Evolutionary conservation across 2,329 filamentous ascomycete species (phyloP).

Genomic region (Aspergillus carbonarius): DNA sequence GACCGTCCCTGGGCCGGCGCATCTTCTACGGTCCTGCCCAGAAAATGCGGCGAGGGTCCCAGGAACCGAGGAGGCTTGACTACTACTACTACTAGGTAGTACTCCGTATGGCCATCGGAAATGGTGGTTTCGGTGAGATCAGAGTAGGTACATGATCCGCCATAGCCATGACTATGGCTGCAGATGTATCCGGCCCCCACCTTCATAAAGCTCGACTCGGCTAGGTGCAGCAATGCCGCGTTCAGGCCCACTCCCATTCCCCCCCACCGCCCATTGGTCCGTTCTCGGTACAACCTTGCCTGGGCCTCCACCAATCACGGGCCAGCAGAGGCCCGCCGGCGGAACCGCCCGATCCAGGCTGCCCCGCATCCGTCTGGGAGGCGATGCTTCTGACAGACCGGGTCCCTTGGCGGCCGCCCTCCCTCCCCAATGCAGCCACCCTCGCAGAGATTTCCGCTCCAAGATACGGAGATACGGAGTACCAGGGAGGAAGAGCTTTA

Average conservation of each 20-base stretch:
- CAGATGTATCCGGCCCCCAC: not conserved
- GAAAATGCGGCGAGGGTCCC: too few species aligned
- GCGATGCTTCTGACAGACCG: not conserved
- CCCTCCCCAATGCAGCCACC: too few species aligned
- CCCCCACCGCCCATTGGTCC: not conserved
- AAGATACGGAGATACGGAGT: too few species aligned
- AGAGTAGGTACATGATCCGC: too few species aligned
- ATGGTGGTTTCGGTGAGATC: too few species aligned
- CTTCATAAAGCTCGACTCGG: not conserved
- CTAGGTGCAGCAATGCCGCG: not conserved
- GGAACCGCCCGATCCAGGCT: not conserved
- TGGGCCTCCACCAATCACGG: not conserved
- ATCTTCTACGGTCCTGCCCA: too few species aligned
- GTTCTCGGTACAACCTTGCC: not conserved
- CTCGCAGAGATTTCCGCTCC: not conserved
- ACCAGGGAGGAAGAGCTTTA: not conserved
- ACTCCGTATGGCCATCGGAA: too few species aligned
- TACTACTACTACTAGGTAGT: too few species aligned
- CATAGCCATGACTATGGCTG: too few species aligned
- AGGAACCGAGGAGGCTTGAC: too few species aligned
- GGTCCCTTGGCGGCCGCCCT: too few species aligned
- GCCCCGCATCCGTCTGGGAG: slow-evolving; percentile 2
- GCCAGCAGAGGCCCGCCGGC: not conserved
- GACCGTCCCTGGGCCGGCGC: too few species aligned
- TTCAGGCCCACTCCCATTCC: not conserved